Conservation (phyloP, 2,329 filamentous ascomycete genomes). For the Pseudogymnoascus verrucosus region DNA sequence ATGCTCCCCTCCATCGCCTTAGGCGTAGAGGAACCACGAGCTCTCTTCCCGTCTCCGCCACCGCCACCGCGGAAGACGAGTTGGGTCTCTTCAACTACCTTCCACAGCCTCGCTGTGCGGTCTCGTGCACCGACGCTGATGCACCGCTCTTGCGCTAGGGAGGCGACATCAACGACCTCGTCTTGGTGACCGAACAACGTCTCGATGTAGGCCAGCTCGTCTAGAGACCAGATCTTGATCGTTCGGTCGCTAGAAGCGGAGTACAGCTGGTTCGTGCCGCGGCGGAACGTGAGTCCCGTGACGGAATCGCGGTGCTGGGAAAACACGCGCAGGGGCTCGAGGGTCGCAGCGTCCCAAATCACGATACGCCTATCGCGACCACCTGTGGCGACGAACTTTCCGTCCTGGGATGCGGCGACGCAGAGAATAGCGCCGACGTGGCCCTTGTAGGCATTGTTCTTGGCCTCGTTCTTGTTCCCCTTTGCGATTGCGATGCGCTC, state of each 20-base stretch:
- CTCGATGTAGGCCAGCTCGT: slow-evolving; percentile 89
- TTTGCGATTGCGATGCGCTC: slow-evolving; percentile 55
- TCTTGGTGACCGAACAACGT: slow-evolving; percentile 96
- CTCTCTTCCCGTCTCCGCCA: slow-evolving; percentile 43
- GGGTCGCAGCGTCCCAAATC: slow-evolving; percentile 74
- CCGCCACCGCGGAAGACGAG: slow-evolving; percentile 88
- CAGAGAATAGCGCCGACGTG: slow-evolving; percentile 75
- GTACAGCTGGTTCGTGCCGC: slow-evolving; percentile 86
- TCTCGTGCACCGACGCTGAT: slow-evolving; percentile 86
- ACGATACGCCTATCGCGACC: slow-evolving; percentile 78
- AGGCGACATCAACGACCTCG: slow-evolving; percentile 74
- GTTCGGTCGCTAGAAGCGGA: slow-evolving; percentile 86
- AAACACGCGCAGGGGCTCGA: slow-evolving; percentile 76
- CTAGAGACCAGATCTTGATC: slow-evolving; percentile 89
- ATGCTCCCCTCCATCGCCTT: slow-evolving; percentile 67
- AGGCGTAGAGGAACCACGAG: slow-evolving; percentile 38
- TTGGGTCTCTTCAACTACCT: slow-evolving; percentile 90
- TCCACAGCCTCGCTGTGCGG: slow-evolving; percentile 88
- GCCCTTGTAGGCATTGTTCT: slow-evolving; percentile 61
- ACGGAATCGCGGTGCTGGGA: slow-evolving; percentile 87
- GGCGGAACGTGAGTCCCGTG: slow-evolving; percentile 75
- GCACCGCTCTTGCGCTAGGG: slow-evolving; percentile 78
- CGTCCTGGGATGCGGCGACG: slow-evolving; percentile 80
- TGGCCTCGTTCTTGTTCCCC: slow-evolving; percentile 51
- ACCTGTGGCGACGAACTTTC: slow-evolving; percentile 84